Base-by-base conservation (phyloP, 108 stramenopile genomes). In the Thalassiosira profunda region DNA sequence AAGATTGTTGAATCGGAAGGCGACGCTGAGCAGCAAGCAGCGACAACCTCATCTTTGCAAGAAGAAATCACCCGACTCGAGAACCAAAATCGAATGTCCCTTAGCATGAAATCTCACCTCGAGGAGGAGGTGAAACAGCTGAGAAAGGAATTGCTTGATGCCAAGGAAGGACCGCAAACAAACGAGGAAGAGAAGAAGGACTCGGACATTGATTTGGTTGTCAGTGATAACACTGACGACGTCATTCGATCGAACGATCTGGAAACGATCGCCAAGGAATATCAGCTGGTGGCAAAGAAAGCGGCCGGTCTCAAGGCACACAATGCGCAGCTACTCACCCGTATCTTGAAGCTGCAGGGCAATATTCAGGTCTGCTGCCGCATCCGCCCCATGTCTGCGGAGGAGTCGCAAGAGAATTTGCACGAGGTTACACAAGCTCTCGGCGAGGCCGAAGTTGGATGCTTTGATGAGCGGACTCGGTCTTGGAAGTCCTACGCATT, bases 331-430 rank as follows among this genome's bases (percentile, higher is more conserved):
- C 72, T 96, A 17, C 80, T 96, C 26, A 85, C 90, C 46, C 91
- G 93, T 42, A 94, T 97, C 65, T 74, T 95, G 24, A 81, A 77
- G 30, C 67, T 95, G 40, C 92, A 94, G 67, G 97, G 97, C 15
- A 97, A 95, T 60, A 95, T 97, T 45, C 92, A 94, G 65, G 97
- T 97, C 4, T 92, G 90, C 60, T 92, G 91, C 54, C 92, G 94
- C 54, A 80, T 94, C 45, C 86, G 97, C 33, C 97, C 97, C 8
- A 86, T 90, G 64, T 76, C 79, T 3, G 51, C 81, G 41, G 73
- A 41, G 17, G 96, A 97, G 77, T 86, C 90, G 23, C 77, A 88
- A 60, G 65, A 64, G 40, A 85, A 90, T 31, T 70, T 57, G 25
- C 91, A 93, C 53, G 74, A 83, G 45, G 81, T 84, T 35, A 90